Conservation (phyloP, 768 basidiomycete genomes). For the Phlebiopsis gigantea region DNA sequence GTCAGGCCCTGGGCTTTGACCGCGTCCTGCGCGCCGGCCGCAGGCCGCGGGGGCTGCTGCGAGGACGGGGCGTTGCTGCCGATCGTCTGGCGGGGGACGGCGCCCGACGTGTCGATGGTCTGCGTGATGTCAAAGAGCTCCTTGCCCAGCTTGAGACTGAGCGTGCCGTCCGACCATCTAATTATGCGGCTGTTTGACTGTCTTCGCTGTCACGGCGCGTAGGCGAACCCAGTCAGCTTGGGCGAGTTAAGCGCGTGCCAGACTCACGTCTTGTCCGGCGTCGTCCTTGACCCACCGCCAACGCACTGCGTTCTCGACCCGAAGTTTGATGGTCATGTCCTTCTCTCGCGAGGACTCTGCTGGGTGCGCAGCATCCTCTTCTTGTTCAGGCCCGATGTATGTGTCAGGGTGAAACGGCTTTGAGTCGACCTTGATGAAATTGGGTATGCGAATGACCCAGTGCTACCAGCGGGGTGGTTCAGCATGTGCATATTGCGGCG, state of each 20-base stretch:
- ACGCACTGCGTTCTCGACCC: slow-evolving; percentile 90
- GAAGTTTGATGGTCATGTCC: slow-evolving; percentile 79
- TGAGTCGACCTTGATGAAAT: slow-evolving; percentile 84
- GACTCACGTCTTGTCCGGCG: slow-evolving; percentile 69
- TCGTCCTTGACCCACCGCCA: slow-evolving; percentile 91
- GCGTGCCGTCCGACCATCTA: slow-evolving; percentile 92
- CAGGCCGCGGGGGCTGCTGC: slow-evolving; percentile 21
- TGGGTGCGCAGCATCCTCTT: slow-evolving; percentile 55
- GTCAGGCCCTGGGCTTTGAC: slow-evolving; percentile 64
- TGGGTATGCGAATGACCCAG: slow-evolving; percentile 93
- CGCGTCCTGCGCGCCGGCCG: neutral
- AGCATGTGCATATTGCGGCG: neutral
- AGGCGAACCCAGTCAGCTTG: neutral
- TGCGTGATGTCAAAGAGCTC: slow-evolving; percentile 91
- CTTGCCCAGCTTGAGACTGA: slow-evolving; percentile 87
- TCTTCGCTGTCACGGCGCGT: slow-evolving; percentile 45
- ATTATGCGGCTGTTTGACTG: slow-evolving; percentile 91
- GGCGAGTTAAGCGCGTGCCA: neutral
- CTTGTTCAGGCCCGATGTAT: slow-evolving; percentile 79
- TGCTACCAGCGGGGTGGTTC: slow-evolving; percentile 38
- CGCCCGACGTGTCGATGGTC: slow-evolving; percentile 72
- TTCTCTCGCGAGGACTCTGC: slow-evolving; percentile 65
- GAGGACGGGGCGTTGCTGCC: slow-evolving; percentile 38
- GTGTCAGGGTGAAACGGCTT: slow-evolving; percentile 87
- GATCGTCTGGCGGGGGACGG: slow-evolving; percentile 52